A percentile compares a stretch with the other conserved stretches of the same genome.
Conservation (phyloP, 306 rosid species). For the Benincasa hispida region DNA sequence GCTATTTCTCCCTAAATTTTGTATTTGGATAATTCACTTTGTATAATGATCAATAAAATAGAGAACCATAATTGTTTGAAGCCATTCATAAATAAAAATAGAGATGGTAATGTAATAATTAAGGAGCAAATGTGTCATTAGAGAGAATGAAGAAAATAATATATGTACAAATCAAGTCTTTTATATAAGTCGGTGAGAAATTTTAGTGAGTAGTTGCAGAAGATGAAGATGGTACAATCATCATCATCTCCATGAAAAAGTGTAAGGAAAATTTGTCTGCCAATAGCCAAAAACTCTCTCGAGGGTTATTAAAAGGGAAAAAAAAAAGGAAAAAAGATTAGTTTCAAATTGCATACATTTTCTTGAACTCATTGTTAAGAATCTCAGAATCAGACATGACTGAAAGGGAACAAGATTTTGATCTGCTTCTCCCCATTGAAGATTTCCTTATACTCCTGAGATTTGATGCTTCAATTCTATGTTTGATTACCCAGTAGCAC, state of each 20-base stretch:
- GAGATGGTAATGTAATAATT: too few species aligned
- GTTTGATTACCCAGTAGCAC: slow-evolving; percentile 81
- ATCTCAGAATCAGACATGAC: slow-evolving; percentile 73
- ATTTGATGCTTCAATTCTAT: slow-evolving; percentile 70
- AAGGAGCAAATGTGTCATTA: too few species aligned
- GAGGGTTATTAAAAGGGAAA: neutral
- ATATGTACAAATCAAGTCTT: neutral
- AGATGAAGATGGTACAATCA: neutral
- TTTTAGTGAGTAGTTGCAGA: neutral
- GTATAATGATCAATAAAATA: neutral
- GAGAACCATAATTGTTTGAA: neutral
- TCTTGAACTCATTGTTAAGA: slow-evolving; percentile 59
- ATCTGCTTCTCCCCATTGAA: slow-evolving; percentile 58
- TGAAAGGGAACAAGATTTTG: slow-evolving; percentile 49
- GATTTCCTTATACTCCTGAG: slow-evolving; percentile 47
- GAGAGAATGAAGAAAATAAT: too few species aligned
- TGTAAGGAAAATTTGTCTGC: neutral
- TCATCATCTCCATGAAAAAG: neutral
- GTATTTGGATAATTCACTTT: neutral
- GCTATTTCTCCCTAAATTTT: too few species aligned
- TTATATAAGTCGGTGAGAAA: neutral
- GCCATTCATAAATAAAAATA: neutral
- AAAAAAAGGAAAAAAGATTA: neutral
- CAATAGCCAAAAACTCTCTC: neutral
- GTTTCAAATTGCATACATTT: slow-evolving; percentile 79